Base-by-base conservation (phyloP, 1,284 basidiomycete species). In the Meripilus lineatus region DNA sequence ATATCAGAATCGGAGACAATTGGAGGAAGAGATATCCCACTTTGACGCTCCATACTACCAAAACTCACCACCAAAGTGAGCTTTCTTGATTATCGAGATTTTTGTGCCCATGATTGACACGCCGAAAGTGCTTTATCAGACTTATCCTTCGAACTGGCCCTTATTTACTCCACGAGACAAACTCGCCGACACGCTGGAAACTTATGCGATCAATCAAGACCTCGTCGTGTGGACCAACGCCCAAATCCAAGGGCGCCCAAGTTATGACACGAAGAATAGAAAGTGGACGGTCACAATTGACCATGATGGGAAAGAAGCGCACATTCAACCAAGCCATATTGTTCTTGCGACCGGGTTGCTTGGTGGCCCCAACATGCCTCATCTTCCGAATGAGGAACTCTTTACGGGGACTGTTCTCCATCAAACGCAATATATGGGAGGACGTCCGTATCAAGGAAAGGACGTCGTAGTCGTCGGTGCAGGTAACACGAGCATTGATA, bases 181-280 rank as follows among this genome's bases (percentile, higher is more conserved):
- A 52, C 57, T 85, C 2, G 81, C 76, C 0, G 75, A 81, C 55
- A 84, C 79, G 76, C 63, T 84, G 3, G 79, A 85, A 58, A 62
- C 65, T 4, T 87, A 84, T 59, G 81, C 77, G 5, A 67, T 74
- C 22, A 61, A 71, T 1, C 69, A 84, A 52, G 80, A 84, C 48
- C 55, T 84, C 33, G 75, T 79, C 50, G 65, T 79, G n/a, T 84
- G 83, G 82, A 77, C 75, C 1, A 71, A 71, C 10, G 65, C 76
- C 1, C 69, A 70, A 51, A 44, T 72, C 21, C 76, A 0, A 69
- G 51, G 51, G 62, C 68, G 42, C 4, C 62, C 69, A 6, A 44
- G 37, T 3, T 72, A 66, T 53, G n/a, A 10, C 28, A n/a, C 53
- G 69, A 79, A 49, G 48, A 58, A 5, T 17, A 57, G 67, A 6